Percentiles rank a stretch among this genome's conserved stretches.
phyloP scores from a whole-genome alignment of 2,329 filamentous ascomycete genomes.

The Ilyonectria mors-panacis region DNA sequence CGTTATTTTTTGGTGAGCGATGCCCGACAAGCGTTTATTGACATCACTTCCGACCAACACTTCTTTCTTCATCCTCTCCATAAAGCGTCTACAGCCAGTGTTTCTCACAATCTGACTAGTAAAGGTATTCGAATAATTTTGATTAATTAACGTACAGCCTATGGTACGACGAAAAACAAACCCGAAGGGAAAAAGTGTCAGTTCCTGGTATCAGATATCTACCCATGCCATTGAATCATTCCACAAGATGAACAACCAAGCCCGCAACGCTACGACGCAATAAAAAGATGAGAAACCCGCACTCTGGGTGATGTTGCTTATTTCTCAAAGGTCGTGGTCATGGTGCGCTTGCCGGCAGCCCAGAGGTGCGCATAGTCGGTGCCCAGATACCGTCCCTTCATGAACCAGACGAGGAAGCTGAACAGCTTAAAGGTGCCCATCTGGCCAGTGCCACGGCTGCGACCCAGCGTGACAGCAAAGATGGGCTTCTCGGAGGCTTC shows the following conservation, averaged over 20 bases:
- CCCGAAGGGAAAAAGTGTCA: background rate
- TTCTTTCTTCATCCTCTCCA: background rate
- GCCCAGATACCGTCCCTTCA: slow-evolving; percentile 57
- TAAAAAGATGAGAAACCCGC: background rate
- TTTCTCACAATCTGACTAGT: background rate
- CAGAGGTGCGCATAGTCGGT: slow-evolving; percentile 50
- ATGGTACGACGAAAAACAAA: background rate
- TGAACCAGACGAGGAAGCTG: slow-evolving; percentile 55
- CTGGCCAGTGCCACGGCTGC: slow-evolving; percentile 57
- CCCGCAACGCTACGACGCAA: slow-evolving; percentile 9
- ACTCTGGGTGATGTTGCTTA: slow-evolving; percentile 23
- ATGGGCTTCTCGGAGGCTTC: slow-evolving; percentile 47
- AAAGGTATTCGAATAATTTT: background rate
- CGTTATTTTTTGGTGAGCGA: no score
- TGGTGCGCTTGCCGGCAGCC: slow-evolving; percentile 54
- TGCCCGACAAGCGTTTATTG: no score
- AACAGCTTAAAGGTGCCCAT: slow-evolving; percentile 56
- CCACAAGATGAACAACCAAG: slow-evolving; percentile 12
- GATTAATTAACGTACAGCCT: slow-evolving; percentile 11
- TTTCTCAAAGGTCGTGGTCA: slow-evolving; percentile 52
- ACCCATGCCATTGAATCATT: slow-evolving; percentile 8
- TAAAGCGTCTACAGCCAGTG: background rate
- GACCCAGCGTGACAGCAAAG: slow-evolving; percentile 58
- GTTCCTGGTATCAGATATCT: slow-evolving; percentile 28
- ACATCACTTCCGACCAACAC: no score